Base-by-base conservation (phyloP, 352 stramenopile species). In the Peronospora farinosa region DNA sequence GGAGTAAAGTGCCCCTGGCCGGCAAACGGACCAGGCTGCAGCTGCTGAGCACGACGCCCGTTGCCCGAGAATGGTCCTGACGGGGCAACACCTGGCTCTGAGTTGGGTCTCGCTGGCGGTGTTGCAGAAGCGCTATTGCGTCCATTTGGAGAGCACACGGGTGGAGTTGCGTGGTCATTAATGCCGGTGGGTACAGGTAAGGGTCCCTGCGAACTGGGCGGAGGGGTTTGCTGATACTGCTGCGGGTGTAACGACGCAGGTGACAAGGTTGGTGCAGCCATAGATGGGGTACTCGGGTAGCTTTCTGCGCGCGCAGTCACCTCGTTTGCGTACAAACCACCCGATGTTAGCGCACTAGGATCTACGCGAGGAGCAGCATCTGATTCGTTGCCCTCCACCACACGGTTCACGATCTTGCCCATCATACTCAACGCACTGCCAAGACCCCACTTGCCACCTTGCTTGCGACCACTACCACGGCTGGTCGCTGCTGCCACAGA, bases 331-430 rank as follows among this genome's bases (percentile, higher is more conserved):
- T 65, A 72, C 25, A 72, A 50, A 8, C 58, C 66, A 42, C 58
- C 55, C 0, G 61, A 37, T 40, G 47, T 51, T 3, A 40, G 46
- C 7, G 58, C 36, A 10, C n/a, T 57, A 5, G 62, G 32, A 17
- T 17, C 42, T 5, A 50, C 13, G 21, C 49, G 2, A 6, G 54
- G 28, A 36, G 48, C 47, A 13, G 51, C 36, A 19, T 35, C 56
- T 3, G 68, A 67, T 46, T 92, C 81, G 21, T 50, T 84, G 13
- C 81, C 81, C 64, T 92, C 81, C 13, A 92, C 81, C 0, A 92
- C 79, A 30, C 81, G 76, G 45, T 87, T 92, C 43, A 92, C 81
- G 33, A 92, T 88, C 54, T 92, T 92, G 23, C 81, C 81, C 78
- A 92, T 88, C 19, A 90, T 90, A 44, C 78, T 89, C 16, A 92